Percentiles rank a stretch among this genome's conserved stretches.
Evolutionary conservation across 371 early-diverging fungal species (phyloP).

Genomic region (Blakeslea trispora): DNA sequence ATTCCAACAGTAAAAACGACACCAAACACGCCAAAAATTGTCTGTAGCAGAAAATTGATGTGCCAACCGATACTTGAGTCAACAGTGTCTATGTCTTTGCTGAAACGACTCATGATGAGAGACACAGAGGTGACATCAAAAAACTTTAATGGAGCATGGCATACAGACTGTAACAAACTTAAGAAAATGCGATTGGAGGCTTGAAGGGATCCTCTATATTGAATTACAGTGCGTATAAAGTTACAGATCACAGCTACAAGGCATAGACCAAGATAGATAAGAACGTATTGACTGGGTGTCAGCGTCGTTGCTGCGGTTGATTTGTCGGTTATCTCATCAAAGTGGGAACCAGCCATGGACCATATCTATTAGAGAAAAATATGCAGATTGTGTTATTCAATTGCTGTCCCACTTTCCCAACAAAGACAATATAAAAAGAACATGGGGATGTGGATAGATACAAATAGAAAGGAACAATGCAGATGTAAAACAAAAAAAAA

Average conservation of each 20-base stretch:
- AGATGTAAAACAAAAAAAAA: not conserved
- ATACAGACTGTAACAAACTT: slow-evolving; percentile 57
- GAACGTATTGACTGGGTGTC: slow-evolving; percentile 32
- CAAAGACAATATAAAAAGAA: too few species aligned
- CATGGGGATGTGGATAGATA: too few species aligned
- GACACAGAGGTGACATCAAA: slow-evolving; percentile 88
- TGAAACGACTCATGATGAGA: slow-evolving; percentile 87
- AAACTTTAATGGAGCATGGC: slow-evolving; percentile 77
- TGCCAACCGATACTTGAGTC: slow-evolving; percentile 74
- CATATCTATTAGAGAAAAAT: slow-evolving; percentile 29
- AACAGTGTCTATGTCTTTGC: slow-evolving; percentile 80
- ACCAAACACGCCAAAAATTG: slow-evolving; percentile 62
- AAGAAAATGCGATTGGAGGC: slow-evolving; percentile 66
- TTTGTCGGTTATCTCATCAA: not conserved
- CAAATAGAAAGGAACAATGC: too few species aligned
- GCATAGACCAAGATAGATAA: slow-evolving; percentile 36
- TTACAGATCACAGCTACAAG: slow-evolving; percentile 35
- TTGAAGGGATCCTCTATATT: slow-evolving; percentile 62
- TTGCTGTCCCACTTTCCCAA: not conserved
- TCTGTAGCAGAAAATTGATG: slow-evolving; percentile 69
- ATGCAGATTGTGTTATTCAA: not conserved
- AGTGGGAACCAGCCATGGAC: slow-evolving; percentile 31
- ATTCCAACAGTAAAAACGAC: slow-evolving; percentile 69
- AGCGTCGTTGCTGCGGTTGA: not conserved
- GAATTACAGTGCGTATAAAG: slow-evolving; percentile 57